A percentile compares a stretch with the other conserved stretches of the same genome.
Conservation (phyloP, 2,329 filamentous ascomycete species). For the Diaporthe citri region DNA sequence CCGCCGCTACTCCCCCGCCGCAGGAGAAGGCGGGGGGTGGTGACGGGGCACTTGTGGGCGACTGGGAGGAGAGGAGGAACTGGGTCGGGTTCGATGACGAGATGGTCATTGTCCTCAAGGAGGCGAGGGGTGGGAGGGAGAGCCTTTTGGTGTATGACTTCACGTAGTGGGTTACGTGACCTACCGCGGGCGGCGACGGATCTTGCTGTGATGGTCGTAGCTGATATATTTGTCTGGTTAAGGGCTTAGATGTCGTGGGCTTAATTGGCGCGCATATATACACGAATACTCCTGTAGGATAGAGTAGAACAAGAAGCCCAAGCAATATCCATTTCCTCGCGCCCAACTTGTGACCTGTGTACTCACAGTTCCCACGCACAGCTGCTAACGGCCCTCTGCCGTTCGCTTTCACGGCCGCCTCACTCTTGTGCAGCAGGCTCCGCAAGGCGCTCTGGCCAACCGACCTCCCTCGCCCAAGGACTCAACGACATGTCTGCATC, state of each 20-base stretch:
- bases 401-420: too few species aligned
- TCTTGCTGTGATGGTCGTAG: too few species aligned
- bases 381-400: background rate
- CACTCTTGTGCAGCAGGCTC: too few species aligned
- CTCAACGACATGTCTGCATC: too few species aligned
- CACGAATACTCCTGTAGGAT: background rate
- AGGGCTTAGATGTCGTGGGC: background rate
- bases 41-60: background rate
- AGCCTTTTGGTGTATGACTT: constrained; percentile 90
- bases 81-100: constrained; percentile 94
- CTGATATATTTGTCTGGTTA: too few species aligned
- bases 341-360: background rate
- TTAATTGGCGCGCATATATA: background rate
- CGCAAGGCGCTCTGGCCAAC: too few species aligned
- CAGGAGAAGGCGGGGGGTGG: constrained; percentile 27
- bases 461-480: too few species aligned
- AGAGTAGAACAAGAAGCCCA: background rate
- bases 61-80: constrained; percentile 62
- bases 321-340: background rate
- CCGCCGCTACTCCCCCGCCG: constrained; percentile 33
- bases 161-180: constrained; percentile 60
- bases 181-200: constrained; percentile 6
- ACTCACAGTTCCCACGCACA: background rate
- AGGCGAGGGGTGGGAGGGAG: constrained; percentile 75
- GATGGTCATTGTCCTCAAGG: constrained; percentile 87